A percentile compares a stretch with the other conserved stretches of the same genome.
phyloP scores from a whole-genome alignment of 345 rosid species.

The Excoecaria cochinchinensis region DNA sequence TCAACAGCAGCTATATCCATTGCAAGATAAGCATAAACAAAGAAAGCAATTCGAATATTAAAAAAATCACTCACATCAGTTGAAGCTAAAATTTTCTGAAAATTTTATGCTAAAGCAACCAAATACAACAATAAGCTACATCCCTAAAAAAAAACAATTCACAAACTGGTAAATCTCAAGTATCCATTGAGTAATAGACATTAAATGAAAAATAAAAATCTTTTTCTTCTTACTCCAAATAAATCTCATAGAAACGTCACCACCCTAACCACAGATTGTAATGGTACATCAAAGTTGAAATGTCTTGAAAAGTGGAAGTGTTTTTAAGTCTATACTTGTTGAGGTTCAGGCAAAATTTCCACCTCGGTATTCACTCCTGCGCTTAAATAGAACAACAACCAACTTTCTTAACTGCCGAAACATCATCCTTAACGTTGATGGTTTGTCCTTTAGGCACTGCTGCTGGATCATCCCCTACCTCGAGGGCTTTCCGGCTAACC shows the following conservation, averaged over 20 bases:
- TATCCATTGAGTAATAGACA: slow-evolving; percentile 1
- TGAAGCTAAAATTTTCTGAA: not conserved
- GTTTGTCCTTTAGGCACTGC: slow-evolving; percentile 83
- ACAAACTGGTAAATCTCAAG: not conserved
- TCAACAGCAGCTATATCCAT: not conserved
- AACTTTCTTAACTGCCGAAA: slow-evolving; percentile 69
- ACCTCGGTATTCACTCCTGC: not conserved
- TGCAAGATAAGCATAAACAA: not conserved
- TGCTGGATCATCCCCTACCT: slow-evolving; percentile 75
- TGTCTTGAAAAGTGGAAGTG: not conserved
- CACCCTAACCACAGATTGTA: not conserved
- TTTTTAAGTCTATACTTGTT: not conserved
- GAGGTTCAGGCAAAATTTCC: not conserved
- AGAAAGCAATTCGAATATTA: not conserved
- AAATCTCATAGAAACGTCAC: not conserved
- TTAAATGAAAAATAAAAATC: slow-evolving; percentile 1
- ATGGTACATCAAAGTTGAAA: not conserved
- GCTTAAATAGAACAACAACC: slow-evolving; percentile 71
- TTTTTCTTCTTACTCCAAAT: slow-evolving; percentile 4
- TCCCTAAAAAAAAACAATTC: slow-evolving; percentile 12
- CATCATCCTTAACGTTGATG: slow-evolving; percentile 61
- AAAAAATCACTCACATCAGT: not conserved
- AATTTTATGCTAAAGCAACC: slow-evolving; percentile 8
- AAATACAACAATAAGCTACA: slow-evolving; percentile 11
- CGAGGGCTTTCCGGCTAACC: slow-evolving; percentile 81